Percentiles rank a stretch among this genome's conserved stretches.
Conservation (phyloP, 1,284 basidiomycete genomes). For the Fistulinella cinereoalba region DNA sequence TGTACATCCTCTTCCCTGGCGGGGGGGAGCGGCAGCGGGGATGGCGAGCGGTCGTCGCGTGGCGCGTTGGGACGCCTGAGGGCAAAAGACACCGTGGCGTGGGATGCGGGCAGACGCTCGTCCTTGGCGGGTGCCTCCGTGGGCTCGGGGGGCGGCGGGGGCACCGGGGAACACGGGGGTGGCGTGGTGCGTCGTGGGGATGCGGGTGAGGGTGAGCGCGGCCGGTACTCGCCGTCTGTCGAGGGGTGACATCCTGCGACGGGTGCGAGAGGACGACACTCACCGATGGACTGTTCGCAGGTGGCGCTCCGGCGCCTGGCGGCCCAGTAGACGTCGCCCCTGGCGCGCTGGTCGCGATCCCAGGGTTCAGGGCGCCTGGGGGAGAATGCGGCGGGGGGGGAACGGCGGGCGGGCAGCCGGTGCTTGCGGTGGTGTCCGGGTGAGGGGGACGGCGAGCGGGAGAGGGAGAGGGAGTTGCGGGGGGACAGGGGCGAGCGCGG, state of each 20-base stretch:
- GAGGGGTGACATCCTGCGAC: neutral
- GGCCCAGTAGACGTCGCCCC: slow-evolving; percentile 13
- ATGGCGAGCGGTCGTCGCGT: slow-evolving; percentile 43
- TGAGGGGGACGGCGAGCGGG: slow-evolving; percentile 35
- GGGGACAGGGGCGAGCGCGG: slow-evolving; percentile 23
- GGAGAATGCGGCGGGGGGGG: slow-evolving; percentile 37
- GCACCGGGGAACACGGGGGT: slow-evolving; percentile 37
- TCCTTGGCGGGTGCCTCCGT: slow-evolving; percentile 29
- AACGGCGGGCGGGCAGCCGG: slow-evolving; percentile 42
- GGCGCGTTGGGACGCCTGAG: slow-evolving; percentile 45
- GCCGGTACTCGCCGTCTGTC: slow-evolving; percentile 19
- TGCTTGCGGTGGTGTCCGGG: slow-evolving; percentile 39
- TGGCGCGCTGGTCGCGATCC: slow-evolving; percentile 24
- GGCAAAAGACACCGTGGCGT: slow-evolving; percentile 24
- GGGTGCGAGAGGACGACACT: neutral
- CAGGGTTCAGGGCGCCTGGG: slow-evolving; percentile 34
- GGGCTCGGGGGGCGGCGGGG: slow-evolving; percentile 44
- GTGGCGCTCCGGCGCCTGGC: slow-evolving; percentile 12
- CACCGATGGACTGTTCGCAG: slow-evolving; percentile 8
- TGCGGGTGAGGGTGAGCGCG: slow-evolving; percentile 21
- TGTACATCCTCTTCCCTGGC: slow-evolving; percentile 21
- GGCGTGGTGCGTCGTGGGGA: slow-evolving; percentile 25
- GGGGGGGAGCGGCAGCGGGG: slow-evolving; percentile 35
- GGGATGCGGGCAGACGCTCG: slow-evolving; percentile 35
- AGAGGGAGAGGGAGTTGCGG: slow-evolving; percentile 20